Evolutionary conservation across 192 early-diverging fungal species (phyloP).

Genomic region (Coemansia furcata): DNA sequence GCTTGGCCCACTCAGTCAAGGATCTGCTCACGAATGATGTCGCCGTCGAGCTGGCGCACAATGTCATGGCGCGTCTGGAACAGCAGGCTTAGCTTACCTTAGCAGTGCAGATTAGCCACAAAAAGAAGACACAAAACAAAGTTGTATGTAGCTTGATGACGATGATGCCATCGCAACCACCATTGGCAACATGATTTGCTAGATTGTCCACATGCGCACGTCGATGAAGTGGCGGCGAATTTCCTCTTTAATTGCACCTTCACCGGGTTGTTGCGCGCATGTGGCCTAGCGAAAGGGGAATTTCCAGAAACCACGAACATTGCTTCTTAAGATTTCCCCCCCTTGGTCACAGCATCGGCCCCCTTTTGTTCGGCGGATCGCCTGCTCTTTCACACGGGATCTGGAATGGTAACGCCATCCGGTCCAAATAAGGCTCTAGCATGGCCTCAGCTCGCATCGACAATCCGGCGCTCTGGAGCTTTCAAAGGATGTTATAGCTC

Average conservation of each 20-base stretch:
- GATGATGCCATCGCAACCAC: background rate
- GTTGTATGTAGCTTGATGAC: background rate
- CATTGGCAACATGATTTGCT: background rate
- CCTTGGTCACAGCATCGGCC: background rate
- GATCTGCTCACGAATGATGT: slow-evolving; percentile 60
- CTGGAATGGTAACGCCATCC: background rate
- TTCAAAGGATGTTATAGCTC: background rate
- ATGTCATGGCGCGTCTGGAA: slow-evolving; percentile 29
- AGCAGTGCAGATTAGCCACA: background rate
- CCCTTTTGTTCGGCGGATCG: background rate
- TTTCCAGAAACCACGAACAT: background rate
- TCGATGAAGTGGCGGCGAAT: slow-evolving; percentile 2
- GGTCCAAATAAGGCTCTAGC: background rate
- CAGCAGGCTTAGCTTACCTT: slow-evolving; percentile 9
- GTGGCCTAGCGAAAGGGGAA: background rate
- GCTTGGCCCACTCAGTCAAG: slow-evolving; percentile 59
- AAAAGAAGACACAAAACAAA: background rate
- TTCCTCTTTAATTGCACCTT: background rate
- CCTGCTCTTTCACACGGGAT: slow-evolving; percentile 1
- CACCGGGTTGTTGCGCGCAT: background rate
- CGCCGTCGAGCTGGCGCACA: slow-evolving; percentile 40
- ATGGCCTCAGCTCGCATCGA: background rate
- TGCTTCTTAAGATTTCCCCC: background rate
- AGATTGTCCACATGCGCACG: background rate
- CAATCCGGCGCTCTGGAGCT: background rate